Conservation (phyloP, 768 basidiomycete species). For the Cubamyces lactineus region DNA sequence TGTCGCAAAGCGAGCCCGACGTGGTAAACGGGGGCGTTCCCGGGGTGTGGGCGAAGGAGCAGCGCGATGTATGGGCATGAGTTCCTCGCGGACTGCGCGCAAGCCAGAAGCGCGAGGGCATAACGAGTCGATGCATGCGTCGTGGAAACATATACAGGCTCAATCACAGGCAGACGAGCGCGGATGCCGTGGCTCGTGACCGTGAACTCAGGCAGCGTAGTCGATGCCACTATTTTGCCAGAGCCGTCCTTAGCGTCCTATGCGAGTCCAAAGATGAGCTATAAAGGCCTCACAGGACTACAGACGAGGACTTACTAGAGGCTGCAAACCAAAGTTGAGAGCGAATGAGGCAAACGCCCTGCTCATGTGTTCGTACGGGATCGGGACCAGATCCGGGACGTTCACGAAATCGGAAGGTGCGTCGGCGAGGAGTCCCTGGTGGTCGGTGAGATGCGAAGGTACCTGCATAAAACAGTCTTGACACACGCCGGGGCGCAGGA, state of each 20-base stretch:
- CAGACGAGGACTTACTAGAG: neutral
- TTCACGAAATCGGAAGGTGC: neutral
- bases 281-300: neutral
- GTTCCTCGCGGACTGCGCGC: neutral
- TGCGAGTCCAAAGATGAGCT: neutral
- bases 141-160: neutral
- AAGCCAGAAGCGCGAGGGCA: slow-evolving; percentile 5
- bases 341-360: neutral
- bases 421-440: neutral
- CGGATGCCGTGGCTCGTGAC: slow-evolving; percentile 7
- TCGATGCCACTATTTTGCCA: neutral
- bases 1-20: neutral
- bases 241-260: neutral
- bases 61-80: slow-evolving; percentile 2
- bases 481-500: neutral
- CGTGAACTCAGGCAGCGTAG: slow-evolving; percentile 1
- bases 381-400: neutral
- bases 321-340: neutral
- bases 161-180: slow-evolving; percentile 2
- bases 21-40: slow-evolving; percentile 1
- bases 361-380: slow-evolving; percentile 6
- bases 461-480: neutral
- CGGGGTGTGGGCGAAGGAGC: neutral
- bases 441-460: neutral
- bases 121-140: neutral